Conservation (phyloP, 202 grass and related monocot genomes). For the Saccharum hybrid region DNA sequence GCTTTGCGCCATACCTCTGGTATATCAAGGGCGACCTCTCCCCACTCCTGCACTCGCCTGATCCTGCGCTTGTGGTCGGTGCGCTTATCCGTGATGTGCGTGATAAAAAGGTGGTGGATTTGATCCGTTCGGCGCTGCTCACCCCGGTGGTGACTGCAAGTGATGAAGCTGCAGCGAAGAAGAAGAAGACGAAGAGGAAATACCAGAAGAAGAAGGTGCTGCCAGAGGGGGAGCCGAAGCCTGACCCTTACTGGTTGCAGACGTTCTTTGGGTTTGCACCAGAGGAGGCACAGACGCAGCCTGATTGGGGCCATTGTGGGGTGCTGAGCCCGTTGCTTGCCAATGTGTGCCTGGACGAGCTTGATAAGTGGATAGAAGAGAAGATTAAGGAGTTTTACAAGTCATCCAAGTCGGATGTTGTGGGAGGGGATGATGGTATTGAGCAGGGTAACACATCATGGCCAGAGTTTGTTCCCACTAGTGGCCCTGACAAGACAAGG, state of each 20-base stretch:
- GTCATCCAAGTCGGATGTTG: conserved; percentile 81
- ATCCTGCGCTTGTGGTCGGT: conserved; percentile 69
- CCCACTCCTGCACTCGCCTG: conserved; percentile 74
- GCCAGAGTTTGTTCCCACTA: conserved; percentile 93
- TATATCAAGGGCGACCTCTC: conserved; percentile 91
- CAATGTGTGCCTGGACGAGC: conserved; percentile 80
- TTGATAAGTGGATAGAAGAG: conserved; percentile 90
- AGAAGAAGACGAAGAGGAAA: conserved; percentile 88
- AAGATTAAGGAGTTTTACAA: conserved; percentile 88
- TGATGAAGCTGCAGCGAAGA: conserved; percentile 58
- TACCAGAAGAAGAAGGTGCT: conserved; percentile 93
- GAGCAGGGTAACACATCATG: conserved; percentile 92
- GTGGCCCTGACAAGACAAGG: conserved; percentile 86
- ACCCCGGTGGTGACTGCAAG: conserved; percentile 59
- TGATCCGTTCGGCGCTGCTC: conserved; percentile 76
- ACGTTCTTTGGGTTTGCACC: conserved; percentile 92
- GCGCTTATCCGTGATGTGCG: conserved; percentile 81
- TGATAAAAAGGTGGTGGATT: conserved; percentile 86
- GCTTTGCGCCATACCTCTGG: conserved; percentile 89
- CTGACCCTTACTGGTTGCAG: conserved; percentile 89
- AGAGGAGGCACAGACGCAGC: conserved; percentile 73
- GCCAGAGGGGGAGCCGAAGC: conserved; percentile 90
- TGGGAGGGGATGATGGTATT: conserved; percentile 55
- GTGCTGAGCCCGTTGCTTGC: conserved; percentile 80
- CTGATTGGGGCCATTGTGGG: conserved; percentile 88